Base-by-base conservation (phyloP, 78 protist genomes). In the Dictyostelium firmibasis region DNA sequence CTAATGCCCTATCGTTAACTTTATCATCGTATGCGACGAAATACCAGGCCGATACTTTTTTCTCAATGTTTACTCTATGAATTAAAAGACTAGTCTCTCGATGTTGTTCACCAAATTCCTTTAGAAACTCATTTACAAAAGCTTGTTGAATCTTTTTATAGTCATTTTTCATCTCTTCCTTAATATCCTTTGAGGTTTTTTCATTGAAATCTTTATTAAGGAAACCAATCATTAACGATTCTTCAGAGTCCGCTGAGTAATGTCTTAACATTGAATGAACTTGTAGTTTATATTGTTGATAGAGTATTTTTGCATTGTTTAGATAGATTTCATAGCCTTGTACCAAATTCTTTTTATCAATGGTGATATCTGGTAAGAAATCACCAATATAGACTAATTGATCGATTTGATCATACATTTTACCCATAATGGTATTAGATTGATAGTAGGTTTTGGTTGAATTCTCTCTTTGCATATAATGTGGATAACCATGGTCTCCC, bases 321-420 rank as follows among this genome's bases (percentile, higher is more conserved):
- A 50, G 50, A 81, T 81, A 81, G 20, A 14, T 18, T 13, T 81
- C 36, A 47, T 81, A 50, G 4, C 72, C 85, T 16, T 38, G 29
- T 3, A 27, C 36, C 7, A 81, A 38, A 25, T 25, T 47, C 20
- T 3, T 16, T 81, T 25, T 36, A 29, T 81, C 50, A 16, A 81
- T 14, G 3, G 9, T 18, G 8, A 47, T 47, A 3, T 44, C 8
- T 7, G 62, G 85, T 47, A 77, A 41, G 31, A 77, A 41, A 41
- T 77, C 83, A 3, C 64, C 83, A 25, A 77, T 77, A 35, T 43
- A 77, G 23, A 41, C 60, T 33, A 77, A 41, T 25, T 77, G 50
- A 4, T 43, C 60, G 3, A 77, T 41, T 41, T 77, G 83, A 41
- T 77, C 83, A 77, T 60, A 83, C 60, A 83, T 67, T 20, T 35